Evolutionary conservation across 2,329 filamentous ascomycete species (phyloP).

Genomic region (Paracorniculantispora psalliotae): DNA sequence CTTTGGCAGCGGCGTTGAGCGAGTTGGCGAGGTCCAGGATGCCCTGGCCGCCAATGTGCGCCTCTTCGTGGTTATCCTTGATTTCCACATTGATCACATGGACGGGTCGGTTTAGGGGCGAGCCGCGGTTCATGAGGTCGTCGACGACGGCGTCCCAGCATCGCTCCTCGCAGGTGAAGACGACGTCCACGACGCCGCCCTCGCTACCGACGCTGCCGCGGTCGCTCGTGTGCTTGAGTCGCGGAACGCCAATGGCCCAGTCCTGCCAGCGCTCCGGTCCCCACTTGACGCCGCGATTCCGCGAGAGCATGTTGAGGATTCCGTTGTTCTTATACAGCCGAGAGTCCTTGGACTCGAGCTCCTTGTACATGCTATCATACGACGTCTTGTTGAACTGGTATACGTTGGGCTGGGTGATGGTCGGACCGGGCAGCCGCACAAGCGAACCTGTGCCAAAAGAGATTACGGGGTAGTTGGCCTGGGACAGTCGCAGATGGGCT

Average conservation of each 20-base stretch:
- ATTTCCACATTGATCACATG: conserved; percentile 99
- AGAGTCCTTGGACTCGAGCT: conserved; percentile 79
- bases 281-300: conserved; percentile 89
- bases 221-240: conserved; percentile 70
- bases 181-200: conserved; percentile 83
- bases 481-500: conserved; percentile 88
- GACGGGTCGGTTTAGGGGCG: conserved; percentile 83
- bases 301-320: conserved; percentile 89
- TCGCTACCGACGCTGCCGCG: conserved; percentile 78
- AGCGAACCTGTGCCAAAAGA: conserved; percentile 96
- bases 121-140: conserved; percentile 80
- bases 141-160: conserved; percentile 98
- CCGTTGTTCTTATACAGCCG: conserved; percentile 88
- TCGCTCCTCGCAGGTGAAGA: conserved; percentile 95
- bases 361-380: conserved; percentile 90
- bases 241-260: conserved; percentile 83
- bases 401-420: conserved; percentile 89
- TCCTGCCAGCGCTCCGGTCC: conserved; percentile 97
- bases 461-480: conserved; percentile 87
- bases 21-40: conserved; percentile 87
- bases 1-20: conserved; percentile 72
- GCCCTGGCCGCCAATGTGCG: conserved; percentile 79
- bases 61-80: conserved; percentile 96
- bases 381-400: conserved; percentile 98
- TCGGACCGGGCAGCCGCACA: conserved; percentile 86